These are phyloP conservation scores for Sugiyamaella floridensis DNA, from an alignment of 805 yeast species.

Conservation along the genomic window DNA sequence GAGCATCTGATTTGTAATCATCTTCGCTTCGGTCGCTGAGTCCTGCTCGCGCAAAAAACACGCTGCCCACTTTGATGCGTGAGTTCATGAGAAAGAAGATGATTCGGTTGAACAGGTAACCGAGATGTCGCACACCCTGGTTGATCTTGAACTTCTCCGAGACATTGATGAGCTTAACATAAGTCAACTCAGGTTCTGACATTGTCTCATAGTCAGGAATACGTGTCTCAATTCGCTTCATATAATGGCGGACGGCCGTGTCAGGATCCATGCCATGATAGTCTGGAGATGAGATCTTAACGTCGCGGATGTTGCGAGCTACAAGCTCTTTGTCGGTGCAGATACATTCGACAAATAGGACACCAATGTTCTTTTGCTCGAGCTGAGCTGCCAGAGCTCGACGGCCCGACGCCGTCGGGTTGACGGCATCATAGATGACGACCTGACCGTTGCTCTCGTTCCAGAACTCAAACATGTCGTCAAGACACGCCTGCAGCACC, in stretches of 20 bases:
- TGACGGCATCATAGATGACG: slow-evolving; percentile 93
- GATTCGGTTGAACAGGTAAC: slow-evolving; percentile 84
- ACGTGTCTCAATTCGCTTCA: slow-evolving; percentile 60
- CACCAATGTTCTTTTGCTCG: slow-evolving; percentile 55
- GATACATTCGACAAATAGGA: slow-evolving; percentile 80
- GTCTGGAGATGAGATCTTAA: slow-evolving; percentile 74
- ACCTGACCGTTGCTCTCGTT: slow-evolving; percentile 80
- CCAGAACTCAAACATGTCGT: slow-evolving; percentile 66
- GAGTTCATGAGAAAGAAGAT: slow-evolving; percentile 89
- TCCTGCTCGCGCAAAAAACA: slow-evolving; percentile 70
- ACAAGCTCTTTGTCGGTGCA: slow-evolving; percentile 67
- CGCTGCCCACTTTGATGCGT: slow-evolving; percentile 77
- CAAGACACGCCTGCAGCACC: slow-evolving; percentile 56
- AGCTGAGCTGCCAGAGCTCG: slow-evolving; percentile 49
- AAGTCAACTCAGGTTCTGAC: slow-evolving; percentile 52
- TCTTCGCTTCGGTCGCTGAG: slow-evolving; percentile 41
- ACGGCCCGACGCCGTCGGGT: slow-evolving; percentile 69
- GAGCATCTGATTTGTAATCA: slow-evolving; percentile 62
- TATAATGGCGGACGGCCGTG: slow-evolving; percentile 70
- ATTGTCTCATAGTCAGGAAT: slow-evolving; percentile 69
- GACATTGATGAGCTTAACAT: slow-evolving; percentile 81
- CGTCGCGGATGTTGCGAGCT: slow-evolving; percentile 72
- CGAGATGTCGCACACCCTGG: slow-evolving; percentile 58
- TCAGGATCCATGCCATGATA: slow-evolving; percentile 68
- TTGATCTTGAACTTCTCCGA: slow-evolving; percentile 78